phyloP scores from a whole-genome alignment of 2,329 filamentous ascomycete genomes.

The Penicillium sp. region DNA sequence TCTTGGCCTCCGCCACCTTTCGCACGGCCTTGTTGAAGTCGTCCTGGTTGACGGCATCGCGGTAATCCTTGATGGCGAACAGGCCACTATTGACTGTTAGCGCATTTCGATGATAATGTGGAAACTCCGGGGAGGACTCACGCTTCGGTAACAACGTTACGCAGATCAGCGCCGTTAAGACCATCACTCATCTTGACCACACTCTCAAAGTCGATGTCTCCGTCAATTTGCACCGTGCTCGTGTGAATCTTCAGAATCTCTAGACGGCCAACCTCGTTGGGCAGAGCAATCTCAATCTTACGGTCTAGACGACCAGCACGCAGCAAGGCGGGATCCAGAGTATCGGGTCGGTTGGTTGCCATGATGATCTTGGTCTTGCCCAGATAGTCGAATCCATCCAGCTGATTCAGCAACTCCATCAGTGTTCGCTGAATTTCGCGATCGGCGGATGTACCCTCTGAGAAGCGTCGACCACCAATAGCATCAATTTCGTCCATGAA shows the following conservation, averaged over 20 bases:
- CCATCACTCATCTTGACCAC: conserved; percentile 99
- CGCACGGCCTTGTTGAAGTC: conserved; percentile 99
- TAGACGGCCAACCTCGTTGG: conserved; percentile 91
- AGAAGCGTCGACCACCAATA: conserved; percentile 94
- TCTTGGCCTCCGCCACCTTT: conserved; percentile 97
- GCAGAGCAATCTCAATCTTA: conserved; percentile 96
- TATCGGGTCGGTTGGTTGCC: conserved; percentile 96
- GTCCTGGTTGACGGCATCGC: conserved; percentile 94
- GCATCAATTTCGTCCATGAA: conserved; percentile 99
- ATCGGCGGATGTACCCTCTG: conserved; percentile 94
- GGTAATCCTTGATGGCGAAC: conserved; percentile 97
- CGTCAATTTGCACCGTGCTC: conserved; percentile 78
- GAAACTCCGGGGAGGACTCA: conserved; percentile 53
- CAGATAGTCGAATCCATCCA: conserved; percentile 98
- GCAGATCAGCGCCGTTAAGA: conserved; percentile 92
- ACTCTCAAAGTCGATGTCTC: conserved; percentile 97
- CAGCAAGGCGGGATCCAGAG: conserved; percentile 86
- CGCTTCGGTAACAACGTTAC: conserved; percentile 98
- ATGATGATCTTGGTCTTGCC: conserved; percentile 99
- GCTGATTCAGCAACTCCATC: conserved; percentile 97
- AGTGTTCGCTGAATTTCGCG: conserved; percentile 96
- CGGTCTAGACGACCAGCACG: conserved; percentile 90
- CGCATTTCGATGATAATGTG: neutral
- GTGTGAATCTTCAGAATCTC: conserved; percentile 99
- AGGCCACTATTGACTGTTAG: conserved; percentile 62